Evolutionary conservation across 2,329 filamentous ascomycete genomes (phyloP), one percentile per base, ranked within the genome.

Genomic region (Colletotrichum sp.): DNA sequence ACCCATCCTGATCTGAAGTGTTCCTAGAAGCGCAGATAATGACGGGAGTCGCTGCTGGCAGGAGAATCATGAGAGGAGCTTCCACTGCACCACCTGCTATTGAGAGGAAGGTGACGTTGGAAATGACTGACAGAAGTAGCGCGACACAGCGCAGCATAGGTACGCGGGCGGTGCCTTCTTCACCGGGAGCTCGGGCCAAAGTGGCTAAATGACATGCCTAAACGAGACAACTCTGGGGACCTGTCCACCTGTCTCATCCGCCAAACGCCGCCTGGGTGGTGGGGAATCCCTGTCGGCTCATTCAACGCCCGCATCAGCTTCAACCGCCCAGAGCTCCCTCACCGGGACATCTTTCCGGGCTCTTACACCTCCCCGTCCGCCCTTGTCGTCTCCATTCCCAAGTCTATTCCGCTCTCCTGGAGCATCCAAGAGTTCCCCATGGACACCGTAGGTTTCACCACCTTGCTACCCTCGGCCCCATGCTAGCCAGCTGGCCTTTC

Each of bases 381-480:
- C 64, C 65, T 62, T 39, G 65, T 66, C 70, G 59, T 59, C 21
- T 39, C 39, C 26, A 34, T 62, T 30, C 24, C 32, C 39, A 39
- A 70, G 36, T 21, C 26, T 55, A 36, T 34, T 55, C 21, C 57
- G 72, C 68, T 75, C 71, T 64, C 12, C 13, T 30, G 63, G 72
- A 75, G 72, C 67, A 24, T 55, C 49, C 66, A 12, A 21, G 24
- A 59, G 5, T 36, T 68, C 39, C 52, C 44, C 67, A 78, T 73
- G 74, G 69, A 78, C 76, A 78, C 79, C 78, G 81, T 80, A 81
- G 80, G 62, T 78, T 71, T 55, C 24, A 70, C 24, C 69, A 10
- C 63, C 63, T 32, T 52, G 36, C 44, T 0, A 28, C 63, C 6
- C 30, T 10, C 21, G 18, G 9, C 62, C 18, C 55, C 44, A 26